These are phyloP conservation scores for Leccinum subtestaceum DNA, from an alignment of 768 basidiomycete genomes.

Conservation along the genomic window DNA sequence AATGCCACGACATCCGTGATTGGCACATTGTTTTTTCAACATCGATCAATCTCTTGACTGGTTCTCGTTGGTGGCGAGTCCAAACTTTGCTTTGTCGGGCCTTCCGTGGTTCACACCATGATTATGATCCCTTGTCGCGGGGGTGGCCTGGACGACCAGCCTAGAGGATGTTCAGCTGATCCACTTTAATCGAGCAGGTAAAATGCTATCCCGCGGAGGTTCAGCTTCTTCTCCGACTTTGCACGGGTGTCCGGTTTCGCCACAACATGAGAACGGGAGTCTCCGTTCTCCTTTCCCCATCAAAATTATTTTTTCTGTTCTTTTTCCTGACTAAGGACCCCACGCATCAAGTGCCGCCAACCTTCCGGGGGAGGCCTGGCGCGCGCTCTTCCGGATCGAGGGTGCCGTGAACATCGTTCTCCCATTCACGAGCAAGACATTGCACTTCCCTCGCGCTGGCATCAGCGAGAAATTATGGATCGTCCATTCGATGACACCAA, in stretches of 20 bases:
- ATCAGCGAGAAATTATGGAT: constrained; percentile 30
- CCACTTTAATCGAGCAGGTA: neutral
- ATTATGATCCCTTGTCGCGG: neutral
- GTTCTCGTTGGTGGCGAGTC: too few species aligned
- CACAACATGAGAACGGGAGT: constrained; percentile 1
- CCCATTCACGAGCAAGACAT: constrained; percentile 35
- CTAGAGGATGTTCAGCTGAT: constrained; percentile 2
- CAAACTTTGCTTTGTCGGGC: too few species aligned
- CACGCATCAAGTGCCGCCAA: constrained; percentile 5
- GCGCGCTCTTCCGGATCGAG: constrained; percentile 27
- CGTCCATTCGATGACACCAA: constrained; percentile 9
- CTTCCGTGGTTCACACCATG: too few species aligned
- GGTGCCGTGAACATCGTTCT: constrained; percentile 39
- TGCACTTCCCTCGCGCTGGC: constrained; percentile 3
- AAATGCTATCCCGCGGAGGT: neutral
- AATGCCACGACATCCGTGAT: too few species aligned
- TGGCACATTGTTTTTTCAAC: too few species aligned
- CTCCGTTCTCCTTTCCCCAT: constrained; percentile 3
- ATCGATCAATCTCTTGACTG: too few species aligned
- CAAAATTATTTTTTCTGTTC: neutral
- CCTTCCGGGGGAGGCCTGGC: constrained; percentile 30
- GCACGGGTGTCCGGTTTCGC: neutral
- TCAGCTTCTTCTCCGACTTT: neutral
- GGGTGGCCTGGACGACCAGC: too few species aligned
- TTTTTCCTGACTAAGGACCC: constrained; percentile 16